Conservation (phyloP, 202 grass and related monocot species). For the Carex sylvatica region DNA sequence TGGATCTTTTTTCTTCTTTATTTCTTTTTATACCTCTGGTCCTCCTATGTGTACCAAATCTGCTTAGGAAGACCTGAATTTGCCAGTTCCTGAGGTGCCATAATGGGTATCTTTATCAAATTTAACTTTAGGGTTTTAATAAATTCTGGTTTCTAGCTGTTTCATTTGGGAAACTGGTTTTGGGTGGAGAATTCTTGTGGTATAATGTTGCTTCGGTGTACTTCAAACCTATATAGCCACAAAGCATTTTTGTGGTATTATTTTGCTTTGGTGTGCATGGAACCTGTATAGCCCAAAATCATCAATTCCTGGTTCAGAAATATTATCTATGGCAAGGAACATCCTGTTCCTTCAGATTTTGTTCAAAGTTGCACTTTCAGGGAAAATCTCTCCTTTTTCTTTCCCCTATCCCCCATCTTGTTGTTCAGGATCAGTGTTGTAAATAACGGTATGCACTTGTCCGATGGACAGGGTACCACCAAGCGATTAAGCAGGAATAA, state of each 20-base stretch:
- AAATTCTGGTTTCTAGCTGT: background rate
- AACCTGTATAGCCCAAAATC: background rate
- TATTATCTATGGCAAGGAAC: background rate
- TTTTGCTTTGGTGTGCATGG: background rate
- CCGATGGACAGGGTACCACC: too few relatives aligned
- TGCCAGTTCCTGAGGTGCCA: background rate
- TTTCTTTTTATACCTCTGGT: background rate
- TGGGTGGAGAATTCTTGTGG: background rate
- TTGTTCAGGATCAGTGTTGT: background rate
- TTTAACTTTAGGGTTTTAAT: background rate
- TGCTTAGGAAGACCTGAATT: background rate
- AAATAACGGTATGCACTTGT: too few relatives aligned
- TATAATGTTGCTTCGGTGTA: background rate
- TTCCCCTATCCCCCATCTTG: background rate
- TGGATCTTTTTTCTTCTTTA: background rate
- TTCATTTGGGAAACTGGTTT: background rate
- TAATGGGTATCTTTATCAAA: background rate
- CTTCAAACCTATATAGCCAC: background rate
- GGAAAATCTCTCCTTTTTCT: background rate
- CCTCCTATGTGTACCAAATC: background rate
- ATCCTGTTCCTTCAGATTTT: background rate
- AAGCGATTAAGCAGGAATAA: too few relatives aligned
- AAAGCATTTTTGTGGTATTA: background rate
- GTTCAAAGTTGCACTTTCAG: background rate
- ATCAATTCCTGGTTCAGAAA: background rate